Base-by-base conservation (phyloP, 495 filamentous ascomycete genomes). In the Peziza echinospora region DNA sequence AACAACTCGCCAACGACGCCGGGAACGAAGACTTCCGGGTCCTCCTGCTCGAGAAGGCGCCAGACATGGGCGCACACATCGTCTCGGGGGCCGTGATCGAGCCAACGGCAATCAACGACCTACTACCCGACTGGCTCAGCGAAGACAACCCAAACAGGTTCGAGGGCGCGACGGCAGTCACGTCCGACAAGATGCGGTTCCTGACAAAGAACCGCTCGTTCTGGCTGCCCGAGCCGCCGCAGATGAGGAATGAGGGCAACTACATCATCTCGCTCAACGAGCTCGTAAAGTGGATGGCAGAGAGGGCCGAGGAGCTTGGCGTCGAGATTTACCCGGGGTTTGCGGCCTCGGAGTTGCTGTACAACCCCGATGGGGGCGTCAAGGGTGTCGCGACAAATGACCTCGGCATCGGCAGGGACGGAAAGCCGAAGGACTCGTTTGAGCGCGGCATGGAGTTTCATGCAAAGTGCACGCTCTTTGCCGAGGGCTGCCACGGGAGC, bases 381-480 rank as follows among this genome's bases (percentile, higher is more conserved):
- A 78, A 77, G 62, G 89, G 89, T 53, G 89, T 99, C 26, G 89
- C 89, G 17, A 99, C 89, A 43, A 96, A 96, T 55, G 91, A 99
- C 60, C 62, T 93, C 21, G 89, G 89, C 5, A 70, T 96, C 42
- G 74, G 70, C 4, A 73, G 84, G 24, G 69, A 77, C 50, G 87
- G 86, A 11, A 79, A 81, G 63, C 73, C 85, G 4, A 99, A 93
- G 64, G 72, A 87, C 21, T 76, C 63, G n/a, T 99, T 93, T 55
- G 85, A 94, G 64, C 67, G 89, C 43, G 89, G 89, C 37, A 99
- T 99, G 89, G 89, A 93, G 64, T 99, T 99, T 62, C 84, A 94
- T 60, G 91, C 91, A 2, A 69, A 85, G 43, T 72, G 86, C 41
- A 99, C 89, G 2, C 67, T 99, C n/a, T 82, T 99, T 43, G 89